phyloP scores from a whole-genome alignment of 1,284 basidiomycete genomes.

The Tetrapyrgos nigripes region DNA sequence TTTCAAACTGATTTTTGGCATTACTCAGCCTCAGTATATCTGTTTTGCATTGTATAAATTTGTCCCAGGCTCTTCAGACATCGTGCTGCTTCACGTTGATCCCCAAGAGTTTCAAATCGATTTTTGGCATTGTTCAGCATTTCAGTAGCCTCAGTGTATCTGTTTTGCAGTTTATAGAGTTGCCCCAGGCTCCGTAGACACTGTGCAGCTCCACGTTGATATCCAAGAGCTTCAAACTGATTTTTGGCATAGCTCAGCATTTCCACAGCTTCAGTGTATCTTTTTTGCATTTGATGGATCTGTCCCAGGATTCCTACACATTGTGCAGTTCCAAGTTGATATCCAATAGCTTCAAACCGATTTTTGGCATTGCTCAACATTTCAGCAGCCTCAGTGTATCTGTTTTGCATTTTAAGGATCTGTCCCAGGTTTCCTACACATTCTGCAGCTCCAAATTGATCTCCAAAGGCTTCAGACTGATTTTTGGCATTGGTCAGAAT shows the following conservation, averaged over 20 bases:
- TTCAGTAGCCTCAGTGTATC: no score
- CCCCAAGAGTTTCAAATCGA: slow-evolving; percentile 12
- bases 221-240: no score
- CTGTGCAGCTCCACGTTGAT: slow-evolving; percentile 11
- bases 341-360: slow-evolving; percentile 11
- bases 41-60: slow-evolving; percentile 8
- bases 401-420: slow-evolving; percentile 3
- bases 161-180: neutral
- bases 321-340: slow-evolving; percentile 10
- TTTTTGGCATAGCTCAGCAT: no score
- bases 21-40: neutral
- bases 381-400: no score
- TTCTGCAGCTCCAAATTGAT: slow-evolving; percentile 11
- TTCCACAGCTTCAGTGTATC: slow-evolving; percentile 11
- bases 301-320: slow-evolving; percentile 11
- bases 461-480: no score
- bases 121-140: no score
- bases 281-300: slow-evolving; percentile 11
- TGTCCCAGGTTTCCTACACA: slow-evolving; percentile 12
- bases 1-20: slow-evolving; percentile 6
- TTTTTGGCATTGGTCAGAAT: slow-evolving; percentile 6
- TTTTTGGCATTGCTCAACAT: no score
- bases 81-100: slow-evolving; percentile 10
- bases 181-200: slow-evolving; percentile 15
- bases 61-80: slow-evolving; percentile 14